Evolutionary conservation across 1,139 yeast species (phyloP).

Genomic region (Sugiyamaella castrensis): DNA sequence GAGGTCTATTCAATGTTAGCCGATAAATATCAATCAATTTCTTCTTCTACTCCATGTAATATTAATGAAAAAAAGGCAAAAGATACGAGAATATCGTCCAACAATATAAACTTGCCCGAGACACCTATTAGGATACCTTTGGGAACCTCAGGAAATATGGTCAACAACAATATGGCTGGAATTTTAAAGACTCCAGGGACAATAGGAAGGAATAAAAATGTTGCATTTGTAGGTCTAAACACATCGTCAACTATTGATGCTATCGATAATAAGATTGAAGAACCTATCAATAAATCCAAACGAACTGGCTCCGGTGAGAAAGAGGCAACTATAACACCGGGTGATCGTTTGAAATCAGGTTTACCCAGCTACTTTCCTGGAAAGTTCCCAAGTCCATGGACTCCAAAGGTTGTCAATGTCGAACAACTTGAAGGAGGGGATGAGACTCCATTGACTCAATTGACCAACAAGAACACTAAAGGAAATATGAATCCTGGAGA

Average conservation of each 20-base stretch:
- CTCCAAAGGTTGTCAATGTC: slow-evolving; percentile 18
- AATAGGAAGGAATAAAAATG: slow-evolving; percentile 24
- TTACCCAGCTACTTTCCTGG: slow-evolving; percentile 28
- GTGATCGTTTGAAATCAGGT: slow-evolving; percentile 23
- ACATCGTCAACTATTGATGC: background rate
- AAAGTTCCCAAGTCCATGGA: slow-evolving; percentile 29
- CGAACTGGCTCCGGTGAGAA: background rate
- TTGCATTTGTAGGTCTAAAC: slow-evolving; percentile 24
- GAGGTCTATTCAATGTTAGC: slow-evolving; percentile 19
- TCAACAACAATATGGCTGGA: slow-evolving; percentile 24
- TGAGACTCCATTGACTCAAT: slow-evolving; percentile 13
- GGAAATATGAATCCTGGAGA: slow-evolving; percentile 2
- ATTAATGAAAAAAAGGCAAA: background rate
- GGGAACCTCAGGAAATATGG: no score
- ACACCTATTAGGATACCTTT: slow-evolving; percentile 14
- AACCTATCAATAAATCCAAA: slow-evolving; percentile 7
- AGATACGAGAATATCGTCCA: background rate
- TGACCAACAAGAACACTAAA: slow-evolving; percentile 9
- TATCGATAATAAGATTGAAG: background rate
- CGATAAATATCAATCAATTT: slow-evolving; percentile 11
- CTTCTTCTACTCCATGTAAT: slow-evolving; percentile 10
- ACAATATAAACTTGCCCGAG: slow-evolving; percentile 9
- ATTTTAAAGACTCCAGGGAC: slow-evolving; percentile 30
- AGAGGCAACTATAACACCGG: background rate
- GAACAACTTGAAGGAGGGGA: slow-evolving; percentile 3